Base-by-base conservation (phyloP, 1,284 basidiomycete genomes). In the Malassezia sympodialis region DNA sequence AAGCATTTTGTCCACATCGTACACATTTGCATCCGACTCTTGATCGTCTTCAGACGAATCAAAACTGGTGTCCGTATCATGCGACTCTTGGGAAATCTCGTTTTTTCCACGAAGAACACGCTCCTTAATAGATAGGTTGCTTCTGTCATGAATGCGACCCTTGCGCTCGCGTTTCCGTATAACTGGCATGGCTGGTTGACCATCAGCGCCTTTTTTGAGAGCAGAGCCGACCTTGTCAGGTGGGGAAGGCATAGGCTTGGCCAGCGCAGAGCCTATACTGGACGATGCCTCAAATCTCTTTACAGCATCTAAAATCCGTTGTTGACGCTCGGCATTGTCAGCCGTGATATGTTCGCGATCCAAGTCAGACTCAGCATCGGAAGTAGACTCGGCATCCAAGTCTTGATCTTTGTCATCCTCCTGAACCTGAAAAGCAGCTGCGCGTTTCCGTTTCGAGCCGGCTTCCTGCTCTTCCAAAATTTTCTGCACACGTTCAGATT, bases 191-290 rank as follows among this genome's bases (percentile, higher is more conserved):
- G 68, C 30, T 1, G 62, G 59, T 21, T 65, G 58, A 32, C 69
- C 69, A 27, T 68, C 63, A 4, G 67, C 49, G 17, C 66, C 68
- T 43, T 50, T 62, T 6, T 68, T 68, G 1, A 73, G 58, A 5
- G 71, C 69, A 1, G 68, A 70, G n/a, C 71, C 71, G 17, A 70
- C 19, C 12, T 23, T n/a, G n/a, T n/a, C 32, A 37, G 46, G 23
- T 8, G 19, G 5, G 12, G 37, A 4, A 21, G 37, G 15, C 1
- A 8, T 11, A 15, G 37, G 17, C 7, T 19, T 19, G 15, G 27
- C 19, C 24, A 43, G n/a, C 24, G 41, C 41, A 10, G 41, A 43
- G 23, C 19, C 41, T 28, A 43, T 14, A 21, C 27, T 12, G 24
- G 6, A n/a, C 8, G 42, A 32, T 1, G 43, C n/a, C 11, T 56